These are phyloP conservation scores for Coccomyxa sp. DNA, from an alignment of 139 green algal genomes.

Conservation along the genomic window DNA sequence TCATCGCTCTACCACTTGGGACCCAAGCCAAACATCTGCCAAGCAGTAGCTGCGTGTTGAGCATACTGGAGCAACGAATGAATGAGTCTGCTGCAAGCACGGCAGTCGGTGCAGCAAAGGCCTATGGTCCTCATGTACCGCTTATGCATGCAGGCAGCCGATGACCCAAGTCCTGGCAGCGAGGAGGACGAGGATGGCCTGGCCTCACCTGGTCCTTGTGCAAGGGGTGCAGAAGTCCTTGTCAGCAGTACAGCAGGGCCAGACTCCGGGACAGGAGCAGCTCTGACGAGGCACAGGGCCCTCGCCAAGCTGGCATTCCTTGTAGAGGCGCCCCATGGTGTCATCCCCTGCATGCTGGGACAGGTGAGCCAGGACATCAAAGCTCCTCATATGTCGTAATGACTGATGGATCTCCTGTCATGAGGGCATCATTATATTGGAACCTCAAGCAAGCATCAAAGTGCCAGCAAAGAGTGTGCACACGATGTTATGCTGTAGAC, in stretches of 20 bases:
- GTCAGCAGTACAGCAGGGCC: not conserved
- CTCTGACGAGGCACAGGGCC: not conserved
- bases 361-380: not conserved
- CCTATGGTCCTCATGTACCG: not conserved
- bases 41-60: not conserved
- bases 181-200: not conserved
- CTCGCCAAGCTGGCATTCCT: slow-evolving; percentile 29
- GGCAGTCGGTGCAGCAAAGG: not conserved
- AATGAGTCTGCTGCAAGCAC: not conserved
- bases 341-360: slow-evolving; percentile 15
- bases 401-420: not conserved
- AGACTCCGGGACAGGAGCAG: not conserved
- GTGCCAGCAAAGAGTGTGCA: too few species aligned
- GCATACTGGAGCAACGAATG: not conserved
- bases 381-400: not conserved
- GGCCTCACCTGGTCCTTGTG: too few species aligned
- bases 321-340: slow-evolving; percentile 11
- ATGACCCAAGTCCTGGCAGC: not conserved
- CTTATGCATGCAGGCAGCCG: not conserved
- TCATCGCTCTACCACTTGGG: not conserved
- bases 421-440: not conserved
- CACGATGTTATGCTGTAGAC: too few species aligned
- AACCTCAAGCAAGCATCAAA: too few species aligned
- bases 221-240: not conserved
- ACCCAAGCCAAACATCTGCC: not conserved